Evolutionary conservation across 2,329 filamentous ascomycete species (phyloP), one percentile per base, ranked within the genome.

Genomic region (Xylariaceae sp.): DNA sequence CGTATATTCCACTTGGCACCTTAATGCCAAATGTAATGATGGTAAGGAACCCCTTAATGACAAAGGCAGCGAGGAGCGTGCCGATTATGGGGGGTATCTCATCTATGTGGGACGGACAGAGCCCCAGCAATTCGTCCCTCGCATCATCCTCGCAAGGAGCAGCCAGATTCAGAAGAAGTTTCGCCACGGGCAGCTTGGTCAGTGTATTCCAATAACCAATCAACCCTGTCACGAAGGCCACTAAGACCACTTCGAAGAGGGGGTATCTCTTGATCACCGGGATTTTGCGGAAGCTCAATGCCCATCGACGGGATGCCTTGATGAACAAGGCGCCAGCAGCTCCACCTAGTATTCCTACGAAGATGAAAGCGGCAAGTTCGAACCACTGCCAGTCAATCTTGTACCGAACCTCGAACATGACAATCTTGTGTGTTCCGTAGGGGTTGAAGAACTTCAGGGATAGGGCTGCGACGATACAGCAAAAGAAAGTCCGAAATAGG

Each of bases 401-500:
- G 71, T 97, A 99, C 9, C 92, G 86, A 54, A 99, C 92, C 73
- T 97, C 87, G 72, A 99, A 99, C 70, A 97, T 82, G 67, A 99
- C 94, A 64, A 99, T 96, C 76, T 99, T 97, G 71, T 89, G 87
- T 0, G 92, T 97, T 35, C 93, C 93, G 68, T 97, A 99, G 0
- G 94, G 94, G 68, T 99, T 95, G 44, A 97, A 79, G 66, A 97
- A 97, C 70, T 97, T 97, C 66, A 99, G 79, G 1, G 92, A 93
- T 39, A 99, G 76, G 0, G 94, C 92, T 1, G 94, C 92, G 37
- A 89, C 88, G 67, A 97, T 97, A 74, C 93, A 97, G 78, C 93
- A 97, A 75, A 97, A 97, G 74, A 99, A 99, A 0, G 94, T 97
- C 56, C 94, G 82, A 77, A 99, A 99, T 7, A 99, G 82, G 0